Base-by-base conservation (phyloP, 345 rosid species). In the Arabis hirsuta region DNA sequence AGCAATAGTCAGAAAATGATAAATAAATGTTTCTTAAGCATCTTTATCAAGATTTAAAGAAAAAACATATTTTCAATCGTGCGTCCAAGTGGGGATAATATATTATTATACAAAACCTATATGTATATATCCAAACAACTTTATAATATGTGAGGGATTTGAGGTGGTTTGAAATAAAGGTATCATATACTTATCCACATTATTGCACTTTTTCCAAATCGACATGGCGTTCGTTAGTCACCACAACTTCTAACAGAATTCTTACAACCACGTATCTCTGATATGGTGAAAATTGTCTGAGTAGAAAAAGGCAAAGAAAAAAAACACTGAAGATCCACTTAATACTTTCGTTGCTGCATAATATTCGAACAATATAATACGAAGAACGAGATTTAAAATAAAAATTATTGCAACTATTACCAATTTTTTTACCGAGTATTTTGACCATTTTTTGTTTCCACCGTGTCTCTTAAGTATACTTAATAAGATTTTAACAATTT, bases 111-210 rank as follows among this genome's bases (percentile, higher is more conserved):
- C 11, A 48, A 32, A 7, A 34, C 16, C 4, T 32, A 29, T 45
- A 62, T 36, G 39, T 6, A 27, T 26, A 9, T 29, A 3, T 31
- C 8, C 12, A 61, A 24, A 51, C 16, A 13, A 38, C 19, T 48
- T 48, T 20, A 51, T 51, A 12, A 26, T 38, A 22, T 39, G 27
- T 14, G 29, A 12, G 24, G 27, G 60, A 24, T 43, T 19, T 44
- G 51, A 12, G 34, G 63, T 45, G 46, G 36, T 58, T 16, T 46
- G 34, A 22, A 24, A 36, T 29, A 69, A 69, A 69, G 66, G 57
- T 45, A 69, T 57, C 73, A 12, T 46, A 57, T 55, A 63, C 71
- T 64, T 63, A 73, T 73, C 77, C 71, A 73, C 65, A 73, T 22
- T 31, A 52, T 46, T 73, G 47, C 77, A 73, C 71, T 73, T 73